phyloP scores from a whole-genome alignment of 2,329 filamentous ascomycete species.

The Verticillium longisporum region DNA sequence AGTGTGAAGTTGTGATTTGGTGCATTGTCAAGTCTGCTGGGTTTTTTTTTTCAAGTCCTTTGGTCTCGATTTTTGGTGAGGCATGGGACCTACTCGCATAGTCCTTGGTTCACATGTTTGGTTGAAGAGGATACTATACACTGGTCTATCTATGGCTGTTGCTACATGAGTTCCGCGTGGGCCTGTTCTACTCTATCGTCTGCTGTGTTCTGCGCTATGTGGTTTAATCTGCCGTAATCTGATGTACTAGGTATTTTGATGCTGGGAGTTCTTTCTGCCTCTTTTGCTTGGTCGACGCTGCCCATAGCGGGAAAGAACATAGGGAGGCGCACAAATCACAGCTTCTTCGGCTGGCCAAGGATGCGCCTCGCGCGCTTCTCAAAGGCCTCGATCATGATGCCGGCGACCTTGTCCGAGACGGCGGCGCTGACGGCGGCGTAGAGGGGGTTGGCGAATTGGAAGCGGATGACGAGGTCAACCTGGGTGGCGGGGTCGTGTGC shows the following conservation, averaged over 20 bases:
- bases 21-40: neutral
- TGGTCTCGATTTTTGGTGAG: neutral
- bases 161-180: neutral
- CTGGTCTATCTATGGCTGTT: neutral
- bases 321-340: neutral
- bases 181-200: neutral
- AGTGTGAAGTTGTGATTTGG: neutral
- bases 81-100: no score
- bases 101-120: no score
- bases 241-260: no score
- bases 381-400: conserved; percentile 89
- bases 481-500: conserved; percentile 43
- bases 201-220: neutral
- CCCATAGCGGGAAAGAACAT: no score
- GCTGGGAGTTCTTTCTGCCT: no score
- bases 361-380: conserved; percentile 68
- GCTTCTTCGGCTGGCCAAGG: conserved; percentile 21
- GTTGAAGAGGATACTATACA: neutral
- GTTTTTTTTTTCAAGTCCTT: neutral
- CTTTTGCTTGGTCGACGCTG: no score
- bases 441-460: conserved; percentile 81
- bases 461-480: conserved; percentile 70
- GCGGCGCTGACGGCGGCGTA: conserved; percentile 77
- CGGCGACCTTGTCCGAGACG: conserved; percentile 77
- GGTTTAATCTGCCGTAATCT: no score